Percentiles rank a stretch among this genome's conserved stretches.
phyloP scores from a whole-genome alignment of 768 basidiomycete genomes.

The Pluteus cervinus region DNA sequence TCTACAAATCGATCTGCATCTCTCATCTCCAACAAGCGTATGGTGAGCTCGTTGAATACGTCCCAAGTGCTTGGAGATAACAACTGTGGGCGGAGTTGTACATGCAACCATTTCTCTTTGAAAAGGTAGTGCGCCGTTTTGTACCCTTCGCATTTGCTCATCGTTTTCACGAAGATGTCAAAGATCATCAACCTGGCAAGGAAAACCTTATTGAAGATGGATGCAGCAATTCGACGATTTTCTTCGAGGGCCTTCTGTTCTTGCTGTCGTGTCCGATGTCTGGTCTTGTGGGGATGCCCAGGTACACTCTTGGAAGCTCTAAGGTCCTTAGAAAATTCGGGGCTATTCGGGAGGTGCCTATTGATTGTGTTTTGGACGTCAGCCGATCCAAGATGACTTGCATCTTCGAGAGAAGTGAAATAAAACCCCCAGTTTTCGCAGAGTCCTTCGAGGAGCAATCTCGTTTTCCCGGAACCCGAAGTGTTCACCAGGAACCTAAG shows the following conservation, averaged over 20 bases:
- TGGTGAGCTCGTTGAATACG: constrained; percentile 33
- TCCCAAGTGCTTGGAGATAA: constrained; percentile 32
- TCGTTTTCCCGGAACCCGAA: constrained; percentile 41
- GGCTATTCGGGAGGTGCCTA: constrained; percentile 28
- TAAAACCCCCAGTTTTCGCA: constrained; percentile 43
- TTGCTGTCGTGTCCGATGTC: constrained; percentile 25
- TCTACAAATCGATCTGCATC: constrained; percentile 32
- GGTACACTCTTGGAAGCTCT: no score
- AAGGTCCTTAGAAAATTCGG: no score
- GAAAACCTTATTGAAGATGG: constrained; percentile 31
- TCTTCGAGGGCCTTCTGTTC: constrained; percentile 21
- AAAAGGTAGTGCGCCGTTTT: constrained; percentile 15
- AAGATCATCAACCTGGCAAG: constrained; percentile 37
- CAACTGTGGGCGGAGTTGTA: constrained; percentile 35
- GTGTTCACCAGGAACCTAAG: constrained; percentile 40
- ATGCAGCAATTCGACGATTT: constrained; percentile 32
- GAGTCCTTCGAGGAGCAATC: constrained; percentile 37
- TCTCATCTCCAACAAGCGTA: constrained; percentile 22
- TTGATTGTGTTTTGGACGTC: constrained; percentile 37
- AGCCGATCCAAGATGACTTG: constrained; percentile 35
- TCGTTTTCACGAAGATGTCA: constrained; percentile 27
- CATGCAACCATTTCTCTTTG: constrained; percentile 32
- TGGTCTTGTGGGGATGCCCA: no score
- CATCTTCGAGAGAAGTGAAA: constrained; percentile 39
- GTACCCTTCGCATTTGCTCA: constrained; percentile 14